These are phyloP conservation scores for Uronychia binucleata DNA, from an alignment of 73 alveolate genomes.

Conservation along the genomic window DNA sequence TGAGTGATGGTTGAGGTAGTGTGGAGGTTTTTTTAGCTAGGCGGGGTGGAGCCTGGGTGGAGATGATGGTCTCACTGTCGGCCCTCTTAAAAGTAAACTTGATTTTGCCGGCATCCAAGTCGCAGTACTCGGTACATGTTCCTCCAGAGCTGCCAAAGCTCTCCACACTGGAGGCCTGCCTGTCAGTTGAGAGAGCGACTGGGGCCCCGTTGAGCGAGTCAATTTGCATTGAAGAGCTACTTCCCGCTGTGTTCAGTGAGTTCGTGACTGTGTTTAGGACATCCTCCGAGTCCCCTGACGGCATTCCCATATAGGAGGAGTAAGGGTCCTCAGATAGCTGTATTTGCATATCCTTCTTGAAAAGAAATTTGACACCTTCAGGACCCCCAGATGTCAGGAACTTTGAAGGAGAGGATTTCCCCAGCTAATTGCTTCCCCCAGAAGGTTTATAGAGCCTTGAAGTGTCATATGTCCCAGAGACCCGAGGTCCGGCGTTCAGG, in stretches of 20 bases:
- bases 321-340: too few species aligned
- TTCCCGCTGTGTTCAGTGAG: too few species aligned
- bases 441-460: background rate
- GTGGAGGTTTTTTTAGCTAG: constrained; percentile 12
- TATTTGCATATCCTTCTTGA: background rate
- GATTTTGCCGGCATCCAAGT: background rate
- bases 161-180: too few species aligned
- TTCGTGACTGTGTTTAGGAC: too few species aligned
- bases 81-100: background rate
- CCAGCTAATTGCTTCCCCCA: background rate
- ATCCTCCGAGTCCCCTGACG: too few species aligned
- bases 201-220: too few species aligned
- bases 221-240: too few species aligned
- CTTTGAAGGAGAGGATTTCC: background rate
- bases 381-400: background rate
- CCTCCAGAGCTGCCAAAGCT: constrained; percentile 3
- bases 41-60: background rate
- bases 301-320: too few species aligned
- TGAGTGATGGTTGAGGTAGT: too few species aligned
- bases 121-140: background rate
- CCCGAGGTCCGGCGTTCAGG: too few species aligned
- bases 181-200: too few species aligned
- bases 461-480: background rate
- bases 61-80: background rate
- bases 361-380: background rate